Conservation (phyloP, 2,329 filamentous ascomycete species). For the Thelonectria blattea region DNA sequence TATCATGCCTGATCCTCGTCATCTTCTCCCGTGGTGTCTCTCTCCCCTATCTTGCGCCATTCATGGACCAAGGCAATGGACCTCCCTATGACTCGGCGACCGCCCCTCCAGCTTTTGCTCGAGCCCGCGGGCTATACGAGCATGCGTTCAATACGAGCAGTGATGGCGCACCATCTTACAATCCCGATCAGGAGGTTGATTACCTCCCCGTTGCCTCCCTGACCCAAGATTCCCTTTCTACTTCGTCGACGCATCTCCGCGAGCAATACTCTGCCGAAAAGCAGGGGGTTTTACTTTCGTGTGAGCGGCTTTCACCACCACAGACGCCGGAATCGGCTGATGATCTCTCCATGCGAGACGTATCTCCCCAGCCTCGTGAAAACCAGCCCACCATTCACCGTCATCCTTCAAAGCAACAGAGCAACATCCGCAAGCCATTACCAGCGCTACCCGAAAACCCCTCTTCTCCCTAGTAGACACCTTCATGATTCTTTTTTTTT, state of each 20-base stretch:
- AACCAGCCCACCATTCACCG: slow-evolving; percentile 22
- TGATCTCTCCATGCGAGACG: slow-evolving; percentile 20
- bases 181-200: slow-evolving; percentile 19
- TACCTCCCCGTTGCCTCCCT: slow-evolving; percentile 16
- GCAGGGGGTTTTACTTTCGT: slow-evolving; percentile 21
- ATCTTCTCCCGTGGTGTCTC: slow-evolving; percentile 72
- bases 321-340: slow-evolving; percentile 31
- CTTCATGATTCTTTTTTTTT: not conserved
- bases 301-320: slow-evolving; percentile 39
- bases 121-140: slow-evolving; percentile 23
- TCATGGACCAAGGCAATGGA: slow-evolving; percentile 37
- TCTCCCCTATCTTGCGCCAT: slow-evolving; percentile 41
- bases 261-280: slow-evolving; percentile 20
- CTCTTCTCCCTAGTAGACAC: slow-evolving; percentile 28
- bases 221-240: not conserved
- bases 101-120: slow-evolving; percentile 25
- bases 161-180: slow-evolving; percentile 6
- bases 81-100: slow-evolving; percentile 31
- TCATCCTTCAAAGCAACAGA: slow-evolving; percentile 31
- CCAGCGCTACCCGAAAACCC: slow-evolving; percentile 50
- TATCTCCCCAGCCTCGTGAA: slow-evolving; percentile 21
- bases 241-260: slow-evolving; percentile 8
- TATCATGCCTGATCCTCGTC: slow-evolving; percentile 85
- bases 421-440: slow-evolving; percentile 49
- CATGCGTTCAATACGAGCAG: slow-evolving; percentile 17